These are phyloP conservation scores for Scedosporium aurantiacum DNA, from an alignment of 2,329 filamentous ascomycete genomes.

Conservation along the genomic window DNA sequence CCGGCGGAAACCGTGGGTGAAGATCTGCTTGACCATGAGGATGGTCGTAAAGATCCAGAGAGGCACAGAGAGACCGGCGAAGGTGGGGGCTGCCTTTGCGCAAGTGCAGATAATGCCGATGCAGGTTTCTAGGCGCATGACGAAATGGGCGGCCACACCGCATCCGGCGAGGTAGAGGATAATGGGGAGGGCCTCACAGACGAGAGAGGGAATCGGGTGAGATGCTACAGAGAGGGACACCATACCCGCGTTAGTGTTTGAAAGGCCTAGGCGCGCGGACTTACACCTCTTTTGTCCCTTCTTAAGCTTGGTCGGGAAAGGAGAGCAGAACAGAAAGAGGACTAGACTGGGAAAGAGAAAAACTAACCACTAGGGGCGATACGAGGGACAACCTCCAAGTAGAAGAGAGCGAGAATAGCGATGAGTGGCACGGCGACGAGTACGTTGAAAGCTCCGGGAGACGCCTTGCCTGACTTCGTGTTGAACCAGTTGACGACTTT, in stretches of 20 bases:
- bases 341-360: neutral
- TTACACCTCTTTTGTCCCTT: neutral
- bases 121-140: constrained; percentile 45
- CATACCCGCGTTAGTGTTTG: neutral
- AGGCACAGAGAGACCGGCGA: constrained; percentile 41
- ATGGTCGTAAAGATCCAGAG: constrained; percentile 40
- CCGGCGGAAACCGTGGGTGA: constrained; percentile 15
- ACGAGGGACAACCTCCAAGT: constrained; percentile 39
- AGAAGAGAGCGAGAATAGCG: constrained; percentile 42
- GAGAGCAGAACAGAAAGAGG: neutral
- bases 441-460: constrained; percentile 48
- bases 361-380: constrained; percentile 29
- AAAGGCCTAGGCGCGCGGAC: too few relatives aligned
- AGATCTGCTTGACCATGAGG: constrained; percentile 34
- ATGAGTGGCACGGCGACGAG: constrained; percentile 43
- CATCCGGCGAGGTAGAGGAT: constrained; percentile 50
- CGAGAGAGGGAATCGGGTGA: constrained; percentile 37
- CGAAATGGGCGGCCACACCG: constrained; percentile 45
- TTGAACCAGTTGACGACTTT: constrained; percentile 54
- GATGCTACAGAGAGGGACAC: constrained; percentile 20
- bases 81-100: constrained; percentile 41
- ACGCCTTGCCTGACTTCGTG: constrained; percentile 38
- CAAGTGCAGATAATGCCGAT: constrained; percentile 44
- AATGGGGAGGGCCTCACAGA: constrained; percentile 38
- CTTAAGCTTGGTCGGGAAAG: too few relatives aligned